These are phyloP conservation scores for Cyclostephanos tholiformis DNA, from an alignment of 108 stramenopile genomes.

Conservation along the genomic window DNA sequence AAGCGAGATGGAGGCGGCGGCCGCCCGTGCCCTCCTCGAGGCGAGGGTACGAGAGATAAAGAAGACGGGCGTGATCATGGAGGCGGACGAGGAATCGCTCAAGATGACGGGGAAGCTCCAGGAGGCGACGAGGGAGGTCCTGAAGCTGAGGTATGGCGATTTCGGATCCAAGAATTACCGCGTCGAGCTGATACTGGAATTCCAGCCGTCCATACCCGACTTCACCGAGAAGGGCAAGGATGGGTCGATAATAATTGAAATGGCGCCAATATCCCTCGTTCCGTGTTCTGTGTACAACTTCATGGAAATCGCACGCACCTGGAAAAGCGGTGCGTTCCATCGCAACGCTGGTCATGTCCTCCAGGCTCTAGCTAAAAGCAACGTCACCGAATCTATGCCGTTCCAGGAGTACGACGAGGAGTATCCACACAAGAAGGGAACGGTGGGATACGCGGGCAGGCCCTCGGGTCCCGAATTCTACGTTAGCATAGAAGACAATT, in stretches of 20 bases:
- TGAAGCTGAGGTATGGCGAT: conserved; percentile 59
- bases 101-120: conserved; percentile 59
- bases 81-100: conserved; percentile 59
- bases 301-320: conserved; percentile 79
- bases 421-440: conserved; percentile 79
- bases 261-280: conserved; percentile 65
- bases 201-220: conserved; percentile 73
- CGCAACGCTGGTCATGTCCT: conserved; percentile 84
- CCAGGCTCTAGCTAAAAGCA: conserved; percentile 57
- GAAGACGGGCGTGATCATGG: conserved; percentile 71
- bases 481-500: conserved; percentile 73
- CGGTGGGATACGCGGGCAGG: conserved; percentile 86
- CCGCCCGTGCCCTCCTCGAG: conserved; percentile 47
- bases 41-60: conserved; percentile 70
- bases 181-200: conserved; percentile 68
- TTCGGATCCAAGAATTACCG: conserved; percentile 45
- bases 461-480: conserved; percentile 87
- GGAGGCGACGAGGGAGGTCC: conserved; percentile 61
- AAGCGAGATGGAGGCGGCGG: conserved; percentile 29
- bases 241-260: conserved; percentile 60
- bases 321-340: conserved; percentile 77
- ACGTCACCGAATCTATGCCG: conserved; percentile 60
- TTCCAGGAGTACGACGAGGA: conserved; percentile 85
- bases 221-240: conserved; percentile 50
- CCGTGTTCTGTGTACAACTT: conserved; percentile 81